Evolutionary conservation across 495 filamentous ascomycete genomes (phyloP).

Genomic region (Talaromyces wortmannii): DNA sequence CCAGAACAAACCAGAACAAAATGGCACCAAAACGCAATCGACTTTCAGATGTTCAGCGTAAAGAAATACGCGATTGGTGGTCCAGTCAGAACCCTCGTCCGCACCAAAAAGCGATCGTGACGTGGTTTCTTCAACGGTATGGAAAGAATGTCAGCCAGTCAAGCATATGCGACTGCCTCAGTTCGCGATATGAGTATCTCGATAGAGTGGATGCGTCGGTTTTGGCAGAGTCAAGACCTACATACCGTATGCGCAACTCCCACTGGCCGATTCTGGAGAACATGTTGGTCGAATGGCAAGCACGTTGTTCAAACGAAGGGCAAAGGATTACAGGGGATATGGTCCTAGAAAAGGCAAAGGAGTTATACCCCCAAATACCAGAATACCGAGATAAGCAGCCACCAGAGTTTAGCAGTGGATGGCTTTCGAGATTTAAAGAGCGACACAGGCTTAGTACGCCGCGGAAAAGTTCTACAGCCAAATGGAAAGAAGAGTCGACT

Average conservation of each 20-base stretch:
- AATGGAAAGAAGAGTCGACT: neutral
- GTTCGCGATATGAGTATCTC: constrained; percentile 2
- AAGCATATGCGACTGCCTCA: neutral
- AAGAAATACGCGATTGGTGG: neutral
- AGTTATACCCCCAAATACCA: constrained; percentile 12
- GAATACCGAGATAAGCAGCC: constrained; percentile 7
- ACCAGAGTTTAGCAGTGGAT: constrained; percentile 18
- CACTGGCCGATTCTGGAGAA: constrained; percentile 15
- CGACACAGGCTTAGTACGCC: neutral
- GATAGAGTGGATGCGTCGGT: neutral
- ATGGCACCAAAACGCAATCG: neutral
- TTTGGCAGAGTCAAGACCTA: neutral
- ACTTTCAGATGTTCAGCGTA: neutral
- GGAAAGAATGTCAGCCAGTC: neutral
- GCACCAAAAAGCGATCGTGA: neutral
- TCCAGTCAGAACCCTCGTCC: neutral
- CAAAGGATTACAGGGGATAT: constrained; percentile 7
- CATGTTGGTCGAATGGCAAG: constrained; percentile 10
- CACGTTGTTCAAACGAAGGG: constrained; percentile 2
- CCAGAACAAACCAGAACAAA: neutral
- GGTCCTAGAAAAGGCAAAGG: constrained; percentile 9
- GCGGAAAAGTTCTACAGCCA: neutral
- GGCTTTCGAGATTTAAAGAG: constrained; percentile 18
- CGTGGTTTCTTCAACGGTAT: neutral
- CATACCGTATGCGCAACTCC: neutral